Conservation (phyloP, 768 basidiomycete species). For the Steccherinum ochraceum region DNA sequence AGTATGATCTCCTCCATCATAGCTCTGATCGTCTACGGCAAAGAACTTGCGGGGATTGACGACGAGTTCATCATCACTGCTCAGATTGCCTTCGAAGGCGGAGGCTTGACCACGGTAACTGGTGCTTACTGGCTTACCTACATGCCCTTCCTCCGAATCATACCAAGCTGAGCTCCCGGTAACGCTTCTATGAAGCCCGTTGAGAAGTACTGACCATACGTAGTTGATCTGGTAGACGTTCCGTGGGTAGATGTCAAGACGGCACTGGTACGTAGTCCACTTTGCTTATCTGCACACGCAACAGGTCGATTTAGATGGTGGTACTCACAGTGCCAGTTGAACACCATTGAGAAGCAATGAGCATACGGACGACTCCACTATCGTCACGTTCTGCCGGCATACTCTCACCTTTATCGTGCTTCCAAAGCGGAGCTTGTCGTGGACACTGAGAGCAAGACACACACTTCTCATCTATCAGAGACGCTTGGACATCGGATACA, state of each 20-base stretch:
- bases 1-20: neutral
- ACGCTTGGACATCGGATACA: no score
- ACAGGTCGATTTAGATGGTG: no score
- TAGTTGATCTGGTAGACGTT: neutral
- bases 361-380: no score
- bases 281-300: no score
- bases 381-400: no score
- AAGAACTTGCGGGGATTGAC: constrained; percentile 8
- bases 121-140: neutral
- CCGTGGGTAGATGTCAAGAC: neutral
- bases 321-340: no score
- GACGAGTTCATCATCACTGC: constrained; percentile 38
- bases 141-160: neutral
- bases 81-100: constrained; percentile 26
- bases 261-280: neutral
- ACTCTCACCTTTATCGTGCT: no score
- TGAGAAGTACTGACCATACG: neutral
- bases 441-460: no score
- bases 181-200: neutral
- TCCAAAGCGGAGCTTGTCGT: no score
- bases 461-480: no score
- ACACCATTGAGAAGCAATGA: no score
- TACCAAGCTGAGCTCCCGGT: neutral
- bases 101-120: constrained; percentile 5
- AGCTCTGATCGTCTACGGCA: neutral